Evolutionary conservation across 2,329 filamentous ascomycete genomes (phyloP).

Genomic region (Graphilbum fragrans): DNA sequence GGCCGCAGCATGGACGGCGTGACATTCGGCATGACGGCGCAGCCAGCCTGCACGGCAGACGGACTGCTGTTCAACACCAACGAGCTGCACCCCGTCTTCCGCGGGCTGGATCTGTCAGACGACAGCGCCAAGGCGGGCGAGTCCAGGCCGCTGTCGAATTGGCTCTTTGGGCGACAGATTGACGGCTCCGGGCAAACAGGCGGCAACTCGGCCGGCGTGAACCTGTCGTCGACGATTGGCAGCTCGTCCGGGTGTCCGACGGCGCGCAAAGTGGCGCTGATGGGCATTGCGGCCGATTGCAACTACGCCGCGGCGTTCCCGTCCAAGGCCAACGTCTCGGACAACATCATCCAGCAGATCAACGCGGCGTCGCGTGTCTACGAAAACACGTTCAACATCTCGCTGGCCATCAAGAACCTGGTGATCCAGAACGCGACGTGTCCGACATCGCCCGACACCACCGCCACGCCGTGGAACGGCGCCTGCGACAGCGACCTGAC

Average conservation of each 20-base stretch:
- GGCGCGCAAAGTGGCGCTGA: conserved; percentile 80
- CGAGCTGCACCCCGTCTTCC: conserved; percentile 56
- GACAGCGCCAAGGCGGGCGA: conserved; percentile 18
- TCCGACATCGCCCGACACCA: conserved; percentile 48
- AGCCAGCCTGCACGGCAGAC: conserved; percentile 57
- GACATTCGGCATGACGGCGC: background rate
- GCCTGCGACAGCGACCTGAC: conserved; percentile 50
- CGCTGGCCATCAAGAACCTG: conserved; percentile 77
- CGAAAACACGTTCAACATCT: conserved; percentile 88
- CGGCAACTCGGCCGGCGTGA: conserved; percentile 69
- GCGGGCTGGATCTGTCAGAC: conserved; percentile 34
- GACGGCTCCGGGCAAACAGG: conserved; percentile 42
- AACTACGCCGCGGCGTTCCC: conserved; percentile 68
- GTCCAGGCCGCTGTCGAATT: conserved; percentile 22
- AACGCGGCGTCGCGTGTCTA: conserved; percentile 81
- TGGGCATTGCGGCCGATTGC: conserved; percentile 90
- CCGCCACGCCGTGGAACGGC: conserved; percentile 72
- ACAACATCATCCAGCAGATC: conserved; percentile 72
- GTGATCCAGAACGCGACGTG: conserved; percentile 67
- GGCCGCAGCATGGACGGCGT: background rate
- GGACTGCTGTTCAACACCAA: conserved; percentile 67
- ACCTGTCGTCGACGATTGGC: conserved; percentile 68
- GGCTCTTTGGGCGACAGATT: conserved; percentile 66
- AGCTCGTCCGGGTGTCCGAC: conserved; percentile 73
- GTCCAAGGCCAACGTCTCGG: conserved; percentile 47